phyloP scores from a whole-genome alignment of 257 asterid genomes.

The Lantana camara region DNA sequence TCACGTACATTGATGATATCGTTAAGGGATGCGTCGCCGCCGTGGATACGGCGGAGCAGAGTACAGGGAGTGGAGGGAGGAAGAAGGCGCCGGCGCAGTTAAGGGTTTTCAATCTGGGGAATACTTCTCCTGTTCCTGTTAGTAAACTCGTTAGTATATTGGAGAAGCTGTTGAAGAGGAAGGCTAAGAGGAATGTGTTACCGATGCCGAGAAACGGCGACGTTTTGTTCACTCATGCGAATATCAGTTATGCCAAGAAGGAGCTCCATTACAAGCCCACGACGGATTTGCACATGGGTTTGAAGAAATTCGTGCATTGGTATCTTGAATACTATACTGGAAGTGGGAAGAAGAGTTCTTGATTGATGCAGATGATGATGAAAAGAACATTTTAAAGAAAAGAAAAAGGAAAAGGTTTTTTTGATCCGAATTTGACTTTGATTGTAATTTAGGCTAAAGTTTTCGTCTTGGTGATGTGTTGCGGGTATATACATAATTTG shows the following conservation, averaged over 20 bases:
- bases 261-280: conserved; percentile 39
- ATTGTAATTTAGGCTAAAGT: neutral
- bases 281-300: conserved; percentile 39
- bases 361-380: neutral
- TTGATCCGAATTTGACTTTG: neutral
- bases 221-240: conserved; percentile 44
- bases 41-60: conserved; percentile 41
- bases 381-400: too few relatives aligned
- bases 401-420: too few relatives aligned
- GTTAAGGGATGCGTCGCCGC: conserved; percentile 37
- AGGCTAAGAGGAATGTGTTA: conserved; percentile 36
- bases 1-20: conserved; percentile 46
- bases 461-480: neutral
- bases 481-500: neutral
- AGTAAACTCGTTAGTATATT: conserved; percentile 37
- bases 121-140: conserved; percentile 44
- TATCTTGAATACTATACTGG: conserved; percentile 36
- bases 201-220: conserved; percentile 44
- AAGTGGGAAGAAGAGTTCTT: conserved; percentile 28
- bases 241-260: conserved; percentile 39
- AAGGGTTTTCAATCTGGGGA: conserved; percentile 49
- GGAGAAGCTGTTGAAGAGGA: conserved; percentile 36
- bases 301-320: conserved; percentile 40
- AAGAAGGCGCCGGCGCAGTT: conserved; percentile 41
- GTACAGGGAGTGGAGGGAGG: conserved; percentile 51